phyloP scores from a whole-genome alignment of 805 yeast species.

The Kodamaea nitidulidarum region DNA sequence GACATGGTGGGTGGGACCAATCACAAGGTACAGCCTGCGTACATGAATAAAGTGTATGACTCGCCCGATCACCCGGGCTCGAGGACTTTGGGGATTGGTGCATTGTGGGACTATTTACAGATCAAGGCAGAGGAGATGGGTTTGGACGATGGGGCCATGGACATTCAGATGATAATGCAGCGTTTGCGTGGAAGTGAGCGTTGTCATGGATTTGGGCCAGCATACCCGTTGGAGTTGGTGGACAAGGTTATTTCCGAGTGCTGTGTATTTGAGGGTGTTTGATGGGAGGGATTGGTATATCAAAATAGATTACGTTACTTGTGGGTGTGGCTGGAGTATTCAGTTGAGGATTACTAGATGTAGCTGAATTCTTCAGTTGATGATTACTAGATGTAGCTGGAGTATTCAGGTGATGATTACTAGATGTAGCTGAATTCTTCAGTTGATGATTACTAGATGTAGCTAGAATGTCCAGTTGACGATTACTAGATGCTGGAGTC shows the following conservation, averaged over 20 bases:
- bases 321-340: too few species aligned
- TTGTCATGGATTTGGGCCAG: conserved; percentile 81
- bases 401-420: too few species aligned
- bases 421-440: too few species aligned
- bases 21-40: conserved; percentile 20
- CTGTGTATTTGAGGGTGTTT: conserved; percentile 4
- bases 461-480: too few species aligned
- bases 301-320: too few species aligned
- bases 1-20: conserved; percentile 22
- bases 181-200: conserved; percentile 61
- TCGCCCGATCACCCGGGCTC: conserved; percentile 37
- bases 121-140: conserved; percentile 45
- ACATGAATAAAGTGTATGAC: conserved; percentile 30
- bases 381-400: too few species aligned
- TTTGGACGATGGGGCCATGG: conserved; percentile 44
- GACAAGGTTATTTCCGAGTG: conserved; percentile 31
- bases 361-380: too few species aligned
- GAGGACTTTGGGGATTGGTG: conserved; percentile 64
- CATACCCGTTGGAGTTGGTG: conserved; percentile 46
- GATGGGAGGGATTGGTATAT: too few species aligned
- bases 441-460: too few species aligned
- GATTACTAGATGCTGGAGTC: too few species aligned
- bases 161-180: conserved; percentile 55
- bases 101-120: conserved; percentile 76
- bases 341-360: too few species aligned